Percentiles rank a stretch among this genome's conserved stretches.
Conservation (phyloP, 2,329 filamentous ascomycete genomes). For the Fusarium piperis region DNA sequence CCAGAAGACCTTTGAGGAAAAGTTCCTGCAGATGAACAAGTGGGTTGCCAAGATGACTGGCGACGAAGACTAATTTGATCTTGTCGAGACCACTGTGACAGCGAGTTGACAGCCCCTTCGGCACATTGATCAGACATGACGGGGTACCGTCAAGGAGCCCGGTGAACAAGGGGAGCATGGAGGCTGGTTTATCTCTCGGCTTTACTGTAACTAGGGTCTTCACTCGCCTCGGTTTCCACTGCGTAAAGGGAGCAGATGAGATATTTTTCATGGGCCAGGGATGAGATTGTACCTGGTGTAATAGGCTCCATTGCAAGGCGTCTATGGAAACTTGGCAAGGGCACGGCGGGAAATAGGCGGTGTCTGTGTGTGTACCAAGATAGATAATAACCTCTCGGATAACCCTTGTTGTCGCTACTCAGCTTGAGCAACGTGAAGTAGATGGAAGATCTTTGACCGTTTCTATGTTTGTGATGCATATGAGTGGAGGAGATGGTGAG, state of each 20-base stretch:
- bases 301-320: conserved; percentile 9
- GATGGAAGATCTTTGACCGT: not conserved
- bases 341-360: not conserved
- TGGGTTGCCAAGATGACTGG: conserved; percentile 65
- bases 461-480: not conserved
- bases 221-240: not conserved
- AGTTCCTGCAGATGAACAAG: conserved; percentile 67
- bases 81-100: not conserved
- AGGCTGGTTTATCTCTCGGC: not conserved
- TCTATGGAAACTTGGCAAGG: conserved; percentile 8
- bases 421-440: not conserved
- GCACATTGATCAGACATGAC: not conserved
- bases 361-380: not conserved
- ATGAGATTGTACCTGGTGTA: conserved; percentile 2
- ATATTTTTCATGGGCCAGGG: not conserved
- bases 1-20: conserved; percentile 67
- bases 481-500: not conserved
- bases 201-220: conserved; percentile 8
- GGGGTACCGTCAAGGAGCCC: not conserved
- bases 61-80: conserved; percentile 45
- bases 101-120: not conserved
- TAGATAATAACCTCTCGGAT: not conserved
- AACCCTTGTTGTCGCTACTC: not conserved
- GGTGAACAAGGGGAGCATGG: not conserved
- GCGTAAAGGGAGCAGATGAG: conserved; percentile 1